Evolutionary conservation across 352 stramenopile genomes (phyloP), one percentile per base, ranked within the genome.

Genomic region (Pythium aquatile): DNA sequence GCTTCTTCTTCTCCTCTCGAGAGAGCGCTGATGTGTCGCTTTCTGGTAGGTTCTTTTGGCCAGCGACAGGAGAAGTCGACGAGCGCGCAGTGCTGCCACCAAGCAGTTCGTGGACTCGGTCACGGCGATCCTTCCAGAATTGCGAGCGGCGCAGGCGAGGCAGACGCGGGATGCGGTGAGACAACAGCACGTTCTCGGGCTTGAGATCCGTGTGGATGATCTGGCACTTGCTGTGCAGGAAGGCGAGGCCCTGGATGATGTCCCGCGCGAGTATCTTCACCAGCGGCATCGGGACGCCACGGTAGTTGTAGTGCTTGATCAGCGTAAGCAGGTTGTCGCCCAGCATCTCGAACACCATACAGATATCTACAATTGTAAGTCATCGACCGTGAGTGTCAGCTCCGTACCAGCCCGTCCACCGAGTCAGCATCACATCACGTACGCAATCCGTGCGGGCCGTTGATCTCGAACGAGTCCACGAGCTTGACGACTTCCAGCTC

Each of bases 201-300:
- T 99, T 99, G 5, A 99, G 76, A 83, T 99, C 98, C 5, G 97
- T 99, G 83, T 99, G 98, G 76, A 99, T 99, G 69, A 99, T 99
- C 61, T 97, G 69, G 79, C 97, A 99, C 66, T 98, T 90, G 52
- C 87, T 55, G 73, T 99, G 97, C 14, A 99, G 77, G 77, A 99
- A 99, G 55, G 98, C 96, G 17, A 99, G 81, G 14, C 89, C 97
- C 66, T 97, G 85, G 55, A 98, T 95, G 61, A 99, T 98, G 65
- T 99, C 93, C 30, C 81, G 81, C 13, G 93, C 91, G 66, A 99
- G 92, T 32, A 87, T 90, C 74, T 98, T 96, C 10, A 99, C 97
- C 5, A 99, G 84, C 30, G 80, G 75, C 59, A 99, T 88, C 3
- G 97, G 97, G 65, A 99, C 97, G 47, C 97, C 97, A 17, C 94